Percentiles rank a stretch among this genome's conserved stretches.
These are phyloP conservation scores for Gracilaria caudata DNA, from an alignment of 23 red algal species.

Conservation along the genomic window DNA sequence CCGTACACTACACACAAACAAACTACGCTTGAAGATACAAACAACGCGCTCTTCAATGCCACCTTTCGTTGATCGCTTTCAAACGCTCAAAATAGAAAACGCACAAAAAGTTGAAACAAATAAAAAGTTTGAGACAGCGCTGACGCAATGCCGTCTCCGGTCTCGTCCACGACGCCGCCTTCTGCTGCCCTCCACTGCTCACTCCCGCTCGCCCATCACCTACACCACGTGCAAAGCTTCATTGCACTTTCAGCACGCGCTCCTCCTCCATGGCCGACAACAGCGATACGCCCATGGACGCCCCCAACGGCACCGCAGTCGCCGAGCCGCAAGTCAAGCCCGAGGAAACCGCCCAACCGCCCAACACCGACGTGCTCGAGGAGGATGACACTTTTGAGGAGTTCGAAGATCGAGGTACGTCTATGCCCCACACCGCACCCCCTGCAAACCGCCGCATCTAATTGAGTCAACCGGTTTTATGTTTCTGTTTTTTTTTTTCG, in stretches of 20 bases:
- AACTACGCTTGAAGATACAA: not conserved
- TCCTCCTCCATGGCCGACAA: constrained; percentile 1
- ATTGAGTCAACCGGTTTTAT: no score
- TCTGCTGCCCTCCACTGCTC: no score
- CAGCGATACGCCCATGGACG: not conserved
- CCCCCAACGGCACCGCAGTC: not conserved
- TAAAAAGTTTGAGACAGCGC: no score
- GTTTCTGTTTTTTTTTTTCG: no score
- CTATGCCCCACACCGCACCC: not conserved
- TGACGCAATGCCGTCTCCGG: no score
- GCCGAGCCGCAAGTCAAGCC: constrained; percentile 8
- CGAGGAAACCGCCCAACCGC: not conserved
- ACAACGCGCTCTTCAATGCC: no score
- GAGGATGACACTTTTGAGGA: constrained; percentile 97
- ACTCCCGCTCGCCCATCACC: not conserved
- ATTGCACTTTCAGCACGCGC: not conserved
- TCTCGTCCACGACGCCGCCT: no score
- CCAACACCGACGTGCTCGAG: constrained; percentile 78
- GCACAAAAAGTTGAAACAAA: no score
- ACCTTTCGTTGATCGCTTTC: no score
- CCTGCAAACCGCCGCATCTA: not conserved
- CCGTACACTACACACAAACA: no score
- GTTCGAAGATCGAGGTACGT: constrained; percentile 89
- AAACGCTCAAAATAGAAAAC: no score
- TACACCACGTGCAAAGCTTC: not conserved